Conservation (phyloP, 2,329 filamentous ascomycete genomes). For the Dactylellina parvicollis region DNA sequence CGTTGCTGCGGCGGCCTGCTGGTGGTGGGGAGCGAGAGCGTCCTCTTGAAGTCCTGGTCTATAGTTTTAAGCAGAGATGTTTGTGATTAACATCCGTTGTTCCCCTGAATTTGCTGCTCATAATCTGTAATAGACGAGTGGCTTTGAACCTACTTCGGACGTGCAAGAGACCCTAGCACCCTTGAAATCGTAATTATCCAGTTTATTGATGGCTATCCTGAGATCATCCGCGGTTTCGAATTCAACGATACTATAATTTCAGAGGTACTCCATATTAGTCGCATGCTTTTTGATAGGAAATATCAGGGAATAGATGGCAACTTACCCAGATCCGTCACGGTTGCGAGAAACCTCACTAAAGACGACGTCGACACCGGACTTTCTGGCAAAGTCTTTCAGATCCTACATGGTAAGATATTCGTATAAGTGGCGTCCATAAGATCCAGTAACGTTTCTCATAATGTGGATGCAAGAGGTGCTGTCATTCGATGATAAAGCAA, state of each 20-base stretch:
- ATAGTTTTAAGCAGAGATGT: background rate
- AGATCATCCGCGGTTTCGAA: conserved; percentile 93
- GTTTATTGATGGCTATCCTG: conserved; percentile 90
- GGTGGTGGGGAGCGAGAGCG: conserved; percentile 45
- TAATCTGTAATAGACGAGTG: conserved; percentile 8
- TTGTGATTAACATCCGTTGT: conserved; percentile 23
- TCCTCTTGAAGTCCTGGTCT: conserved; percentile 52
- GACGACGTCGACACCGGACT: conserved; percentile 95
- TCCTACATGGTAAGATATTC: conserved; percentile 74
- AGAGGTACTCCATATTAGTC: background rate
- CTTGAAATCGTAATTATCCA: conserved; percentile 93
- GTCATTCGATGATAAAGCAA: conserved; percentile 47
- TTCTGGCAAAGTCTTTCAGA: conserved; percentile 98
- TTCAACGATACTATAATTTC: conserved; percentile 86
- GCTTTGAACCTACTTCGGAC: conserved; percentile 75
- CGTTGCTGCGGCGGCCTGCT: conserved; percentile 36
- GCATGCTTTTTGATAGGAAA: conserved; percentile 33
- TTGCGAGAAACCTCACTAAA: conserved; percentile 96
- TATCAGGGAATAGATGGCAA: conserved; percentile 29
- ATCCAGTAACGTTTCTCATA: conserved; percentile 59
- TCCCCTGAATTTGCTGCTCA: conserved; percentile 53
- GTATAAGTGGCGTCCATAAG: conserved; percentile 59
- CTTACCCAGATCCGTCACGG: conserved; percentile 89
- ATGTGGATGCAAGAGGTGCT: conserved; percentile 35
- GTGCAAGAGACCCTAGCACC: conserved; percentile 84